Base-by-base conservation (phyloP, 129 eudicot genomes). In the Deinandra increscens region DNA sequence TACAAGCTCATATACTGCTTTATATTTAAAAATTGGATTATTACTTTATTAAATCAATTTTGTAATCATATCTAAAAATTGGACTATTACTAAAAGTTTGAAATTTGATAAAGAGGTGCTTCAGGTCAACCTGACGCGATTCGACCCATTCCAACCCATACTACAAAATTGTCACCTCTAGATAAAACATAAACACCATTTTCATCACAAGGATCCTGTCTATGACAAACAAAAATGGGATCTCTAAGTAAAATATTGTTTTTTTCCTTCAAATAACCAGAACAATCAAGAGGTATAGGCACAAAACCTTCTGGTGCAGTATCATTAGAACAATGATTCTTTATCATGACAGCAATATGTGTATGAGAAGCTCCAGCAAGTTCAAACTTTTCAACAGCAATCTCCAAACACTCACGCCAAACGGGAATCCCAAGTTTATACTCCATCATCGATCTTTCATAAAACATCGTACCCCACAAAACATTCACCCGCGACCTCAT, bases 371-470 rank as follows among this genome's bases (percentile, higher is more conserved):
- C 87, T 33, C 99, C 99, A 0, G 99, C 93, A 45, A 70, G 79
- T 78, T 85, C 93, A 66, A 94, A 94, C 64, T 94, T 94, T 62
- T 94, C 99, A 50, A 89, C 76, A 11, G 96, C 76, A 60, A 82
- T 85, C 84, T 94, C 99, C 79, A 94, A 70, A 43, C 95, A 89
- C 53, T 94, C 99, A 9, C 89, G 90, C 99, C 99, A 94, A 10
- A 82, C 82, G 0, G 96, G 97, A 78, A 94, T 85, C 58, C 81
- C 84, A 5, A 94, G 77, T 63, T 94, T 94, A 70, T 72, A 94
- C 74, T 94, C 99, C 99, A 94, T 85, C 29, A 84, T 78, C 7
- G 99, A 94, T 76, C 99, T 84, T 75, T 94, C 99, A 51, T 89
- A 94, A 53, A 94, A 85, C 85, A 94, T 81, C 11, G 95, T 81